A percentile compares a stretch with the other conserved stretches of the same genome.
Conservation (phyloP, 257 asterid genomes). For the Nicotiana obtusifolia region DNA sequence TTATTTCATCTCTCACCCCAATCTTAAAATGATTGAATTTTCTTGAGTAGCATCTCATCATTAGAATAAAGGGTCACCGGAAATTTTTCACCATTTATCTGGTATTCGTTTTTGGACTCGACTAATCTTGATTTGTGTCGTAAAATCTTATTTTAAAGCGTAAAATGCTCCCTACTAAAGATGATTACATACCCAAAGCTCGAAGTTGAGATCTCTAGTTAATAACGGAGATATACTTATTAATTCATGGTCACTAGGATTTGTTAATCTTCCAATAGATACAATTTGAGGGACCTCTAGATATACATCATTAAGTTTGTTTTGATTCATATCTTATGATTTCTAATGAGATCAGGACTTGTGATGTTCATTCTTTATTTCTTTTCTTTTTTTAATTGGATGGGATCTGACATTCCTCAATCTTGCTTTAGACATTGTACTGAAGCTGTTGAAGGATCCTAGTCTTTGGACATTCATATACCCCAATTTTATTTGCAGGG, state of each 20-base stretch:
- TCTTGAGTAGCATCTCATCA: background rate
- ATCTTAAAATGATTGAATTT: background rate
- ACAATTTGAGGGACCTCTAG: background rate
- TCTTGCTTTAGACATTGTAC: background rate
- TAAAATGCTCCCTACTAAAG: too few species aligned
- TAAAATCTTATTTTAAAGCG: too few species aligned
- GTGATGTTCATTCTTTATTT: background rate
- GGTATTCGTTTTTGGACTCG: too few species aligned
- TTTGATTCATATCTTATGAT: background rate
- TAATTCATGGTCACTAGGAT: background rate
- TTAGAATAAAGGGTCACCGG: background rate
- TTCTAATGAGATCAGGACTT: background rate
- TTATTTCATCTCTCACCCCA: background rate
- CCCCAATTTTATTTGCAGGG: constrained; percentile 2
- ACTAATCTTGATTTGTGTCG: too few species aligned
- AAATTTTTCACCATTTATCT: accelerated
- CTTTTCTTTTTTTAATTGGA: background rate
- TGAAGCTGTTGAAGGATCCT: constrained; percentile 4
- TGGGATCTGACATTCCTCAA: background rate
- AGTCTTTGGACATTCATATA: background rate
- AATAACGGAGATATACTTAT: too few species aligned
- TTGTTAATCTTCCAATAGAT: background rate
- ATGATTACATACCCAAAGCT: accelerated
- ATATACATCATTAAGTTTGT: background rate
- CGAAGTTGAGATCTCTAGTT: accelerated